These are phyloP conservation scores for Cryoendolithus antarcticus DNA, from an alignment of 2,329 filamentous ascomycete genomes.

Conservation along the genomic window DNA sequence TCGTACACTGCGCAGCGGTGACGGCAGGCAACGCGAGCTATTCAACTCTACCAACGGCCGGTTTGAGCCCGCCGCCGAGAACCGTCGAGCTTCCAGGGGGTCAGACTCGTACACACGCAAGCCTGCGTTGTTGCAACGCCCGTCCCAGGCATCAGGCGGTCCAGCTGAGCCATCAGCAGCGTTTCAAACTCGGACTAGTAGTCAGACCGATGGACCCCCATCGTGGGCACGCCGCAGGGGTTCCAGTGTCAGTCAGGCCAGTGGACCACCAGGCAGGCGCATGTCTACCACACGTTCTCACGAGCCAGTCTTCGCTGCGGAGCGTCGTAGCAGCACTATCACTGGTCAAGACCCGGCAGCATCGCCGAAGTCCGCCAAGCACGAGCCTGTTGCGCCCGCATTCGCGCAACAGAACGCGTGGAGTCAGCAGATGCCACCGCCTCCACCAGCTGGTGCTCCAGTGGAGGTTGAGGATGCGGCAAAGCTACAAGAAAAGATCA, in stretches of 20 bases:
- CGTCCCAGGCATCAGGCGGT: slow-evolving; percentile 47
- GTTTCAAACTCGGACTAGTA: slow-evolving; percentile 65
- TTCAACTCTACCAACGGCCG: slow-evolving; percentile 93
- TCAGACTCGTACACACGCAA: slow-evolving; percentile 57
- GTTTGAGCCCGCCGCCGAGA: slow-evolving; percentile 75
- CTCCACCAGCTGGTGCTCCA: slow-evolving; percentile 8
- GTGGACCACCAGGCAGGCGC: slow-evolving; percentile 52
- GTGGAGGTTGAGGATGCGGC: slow-evolving; percentile 43
- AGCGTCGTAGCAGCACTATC: slow-evolving; percentile 17
- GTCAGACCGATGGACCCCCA: slow-evolving; percentile 46
- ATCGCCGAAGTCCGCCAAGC: slow-evolving; percentile 10
- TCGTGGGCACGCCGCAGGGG: slow-evolving; percentile 63
- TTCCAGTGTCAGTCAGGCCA: slow-evolving; percentile 83
- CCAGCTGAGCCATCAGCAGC: slow-evolving; percentile 75
- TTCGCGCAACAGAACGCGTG: slow-evolving; percentile 20
- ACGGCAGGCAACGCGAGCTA: slow-evolving; percentile 59
- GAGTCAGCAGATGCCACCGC: slow-evolving; percentile 22
- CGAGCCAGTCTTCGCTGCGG: slow-evolving; percentile 26
- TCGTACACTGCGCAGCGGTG: slow-evolving; percentile 63
- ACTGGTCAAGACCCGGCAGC: slow-evolving; percentile 25
- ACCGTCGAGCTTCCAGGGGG: slow-evolving; percentile 50
- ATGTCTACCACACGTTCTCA: slow-evolving; percentile 43
- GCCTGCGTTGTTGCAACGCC: slow-evolving; percentile 67
- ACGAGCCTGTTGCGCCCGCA: slow-evolving; percentile 9
- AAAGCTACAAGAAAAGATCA: slow-evolving; percentile 48